These are phyloP conservation scores for Trichoderma sp. DNA, from an alignment of 2,329 filamentous ascomycete genomes.

Conservation along the genomic window DNA sequence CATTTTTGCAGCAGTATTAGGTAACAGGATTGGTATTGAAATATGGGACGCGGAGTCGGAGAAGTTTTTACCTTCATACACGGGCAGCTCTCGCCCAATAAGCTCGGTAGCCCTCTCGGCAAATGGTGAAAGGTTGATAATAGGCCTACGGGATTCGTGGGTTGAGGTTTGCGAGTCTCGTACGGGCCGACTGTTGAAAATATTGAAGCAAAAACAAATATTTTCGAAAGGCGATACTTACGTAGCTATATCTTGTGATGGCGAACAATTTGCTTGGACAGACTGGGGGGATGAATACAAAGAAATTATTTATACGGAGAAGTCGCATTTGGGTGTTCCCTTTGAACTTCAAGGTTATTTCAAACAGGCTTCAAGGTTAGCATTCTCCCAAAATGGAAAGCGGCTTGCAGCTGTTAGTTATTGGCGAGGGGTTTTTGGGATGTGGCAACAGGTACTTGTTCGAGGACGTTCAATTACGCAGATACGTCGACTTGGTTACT, in stretches of 20 bases:
- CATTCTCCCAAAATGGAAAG: background rate
- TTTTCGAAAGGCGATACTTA: too few species aligned
- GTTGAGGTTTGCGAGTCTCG: background rate
- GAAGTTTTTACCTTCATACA: background rate
- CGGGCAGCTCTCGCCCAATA: accelerated
- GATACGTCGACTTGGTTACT: accelerated
- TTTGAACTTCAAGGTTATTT: accelerated
- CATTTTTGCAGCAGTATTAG: background rate
- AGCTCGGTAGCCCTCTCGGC: background rate
- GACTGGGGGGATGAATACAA: too few species aligned
- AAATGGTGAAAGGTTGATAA: background rate
- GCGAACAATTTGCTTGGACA: background rate
- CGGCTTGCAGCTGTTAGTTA: background rate
- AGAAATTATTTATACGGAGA: too few species aligned
- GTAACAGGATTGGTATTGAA: background rate
- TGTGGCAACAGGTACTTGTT: background rate
- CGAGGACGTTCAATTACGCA: background rate
- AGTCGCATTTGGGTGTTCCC: too few species aligned
- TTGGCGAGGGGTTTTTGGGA: background rate
- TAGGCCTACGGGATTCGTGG: accelerated
- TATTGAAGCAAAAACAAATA: background rate
- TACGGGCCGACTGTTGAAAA: background rate
- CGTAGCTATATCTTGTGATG: background rate
- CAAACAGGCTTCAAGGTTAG: accelerated
- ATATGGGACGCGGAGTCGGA: conserved; percentile 1